These are phyloP conservation scores for Amphibolis antarctica DNA, from an alignment of 106 monocot species.

Conservation along the genomic window DNA sequence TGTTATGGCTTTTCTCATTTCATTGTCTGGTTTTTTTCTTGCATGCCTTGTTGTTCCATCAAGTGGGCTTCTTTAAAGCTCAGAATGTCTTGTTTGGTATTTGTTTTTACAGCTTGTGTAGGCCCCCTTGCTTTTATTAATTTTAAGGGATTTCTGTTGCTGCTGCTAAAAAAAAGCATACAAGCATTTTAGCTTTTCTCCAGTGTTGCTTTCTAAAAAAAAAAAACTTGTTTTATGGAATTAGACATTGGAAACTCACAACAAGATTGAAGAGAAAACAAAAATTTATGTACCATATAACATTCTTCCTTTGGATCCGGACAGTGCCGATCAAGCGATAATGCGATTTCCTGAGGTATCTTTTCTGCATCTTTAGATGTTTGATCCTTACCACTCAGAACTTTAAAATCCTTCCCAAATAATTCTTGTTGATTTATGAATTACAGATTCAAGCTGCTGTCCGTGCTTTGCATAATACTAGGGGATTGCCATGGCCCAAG, in stretches of 20 bases:
- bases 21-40: too few relatives aligned
- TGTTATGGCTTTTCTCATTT: too few relatives aligned
- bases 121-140: too few relatives aligned
- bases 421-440: background rate
- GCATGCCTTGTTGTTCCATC: too few relatives aligned
- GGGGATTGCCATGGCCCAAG: conserved; percentile 86
- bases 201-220: too few relatives aligned
- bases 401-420: background rate
- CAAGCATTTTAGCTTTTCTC: background rate
- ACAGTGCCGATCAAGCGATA: conserved; percentile 20
- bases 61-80: too few relatives aligned
- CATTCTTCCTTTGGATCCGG: conserved; percentile 36
- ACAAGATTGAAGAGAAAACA: conserved; percentile 74
- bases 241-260: conserved; percentile 74
- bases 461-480: conserved; percentile 53
- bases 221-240: too few relatives aligned
- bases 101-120: too few relatives aligned
- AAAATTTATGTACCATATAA: conserved; percentile 78
- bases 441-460: conserved; percentile 91
- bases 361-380: conserved; percentile 2
- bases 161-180: too few relatives aligned
- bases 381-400: background rate
- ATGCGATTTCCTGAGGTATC: conserved; percentile 76
- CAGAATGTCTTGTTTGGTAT: too few relatives aligned
- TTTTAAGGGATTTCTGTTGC: too few relatives aligned